Evolutionary conservation across 2,329 filamentous ascomycete genomes (phyloP), one percentile per base, ranked within the genome.

Genomic region (Microsporum audouinii): DNA sequence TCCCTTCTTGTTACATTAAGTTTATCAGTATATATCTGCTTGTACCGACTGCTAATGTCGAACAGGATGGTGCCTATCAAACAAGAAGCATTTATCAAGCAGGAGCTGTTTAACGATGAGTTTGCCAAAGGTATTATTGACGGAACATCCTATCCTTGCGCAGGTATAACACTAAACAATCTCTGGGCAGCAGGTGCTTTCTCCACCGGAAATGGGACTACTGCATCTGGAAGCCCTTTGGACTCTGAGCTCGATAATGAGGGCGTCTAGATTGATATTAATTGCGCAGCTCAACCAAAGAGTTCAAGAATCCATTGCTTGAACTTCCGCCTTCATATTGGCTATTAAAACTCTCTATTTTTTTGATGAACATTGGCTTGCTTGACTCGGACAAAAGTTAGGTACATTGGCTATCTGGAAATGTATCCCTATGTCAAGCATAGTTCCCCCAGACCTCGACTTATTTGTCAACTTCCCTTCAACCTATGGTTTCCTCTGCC

Each of bases 121-220:
- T 63, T 65, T 47, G 61, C 58, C 7, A 33, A 58, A 33, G 60
- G 61, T 33, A 63, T 63, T 34, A 62, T 65, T 58, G 59, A 65
- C 36, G 57, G 56, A 38, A 65, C 64, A 38, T 57, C 51, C 3
- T 66, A 65, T 56, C 51, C 57, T 38, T 49, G 31, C 27, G 33
- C 58, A 53, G 60, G 53, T 6, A 36, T 23, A 36, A 10, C n/a
- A 23, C 43, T 49, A 43, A 43, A 49, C 41, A 43, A 33, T 33
- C 57, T 59, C 33, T 59, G 57, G 57, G 27, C 17, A 23, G 38
- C 31, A 45, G 43, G 38, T 29, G 33, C 56, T 29, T 58, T 31
- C 56, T 38, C 56, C 12, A 33, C 1, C 51, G 31, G 38, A 12
- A 55, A 31, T 29, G 51, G 51, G 31, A 17, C 51, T 36, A 34